Conservation (phyloP, 768 basidiomycete genomes). For the Tulasnella sp. region DNA sequence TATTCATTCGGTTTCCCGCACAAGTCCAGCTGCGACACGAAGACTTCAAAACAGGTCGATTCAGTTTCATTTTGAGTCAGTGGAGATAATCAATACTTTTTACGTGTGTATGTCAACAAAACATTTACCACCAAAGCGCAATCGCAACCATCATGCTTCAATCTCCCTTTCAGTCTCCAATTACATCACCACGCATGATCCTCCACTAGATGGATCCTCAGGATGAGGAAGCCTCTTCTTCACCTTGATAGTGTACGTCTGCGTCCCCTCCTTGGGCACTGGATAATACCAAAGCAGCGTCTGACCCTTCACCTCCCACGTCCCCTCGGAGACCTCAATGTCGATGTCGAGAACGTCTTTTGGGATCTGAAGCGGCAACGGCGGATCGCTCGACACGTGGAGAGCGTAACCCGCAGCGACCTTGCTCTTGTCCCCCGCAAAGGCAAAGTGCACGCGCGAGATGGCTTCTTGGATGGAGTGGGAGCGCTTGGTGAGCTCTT, state of each 20-base stretch:
- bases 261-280: neutral
- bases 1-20: no score
- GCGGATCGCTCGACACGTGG: conserved; percentile 3
- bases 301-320: neutral
- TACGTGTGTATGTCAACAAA: no score
- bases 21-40: no score
- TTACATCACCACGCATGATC: neutral
- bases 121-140: no score
- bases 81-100: no score
- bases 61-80: no score
- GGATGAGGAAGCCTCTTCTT: neutral
- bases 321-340: conserved; percentile 5
- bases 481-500: neutral
- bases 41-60: no score
- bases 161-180: neutral
- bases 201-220: neutral
- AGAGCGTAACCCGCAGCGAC: neutral
- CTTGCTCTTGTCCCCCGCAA: neutral
- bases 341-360: conserved; percentile 6
- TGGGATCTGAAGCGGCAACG: conserved; percentile 4
- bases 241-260: conserved; percentile 2
- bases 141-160: no score
- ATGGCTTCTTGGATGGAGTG: conserved; percentile 5
- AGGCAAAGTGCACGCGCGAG: conserved; percentile 3
- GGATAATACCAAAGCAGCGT: conserved; percentile 7